Conservation (phyloP, 176 grass and related monocot species). For the Bonia amplexicaulis region DNA sequence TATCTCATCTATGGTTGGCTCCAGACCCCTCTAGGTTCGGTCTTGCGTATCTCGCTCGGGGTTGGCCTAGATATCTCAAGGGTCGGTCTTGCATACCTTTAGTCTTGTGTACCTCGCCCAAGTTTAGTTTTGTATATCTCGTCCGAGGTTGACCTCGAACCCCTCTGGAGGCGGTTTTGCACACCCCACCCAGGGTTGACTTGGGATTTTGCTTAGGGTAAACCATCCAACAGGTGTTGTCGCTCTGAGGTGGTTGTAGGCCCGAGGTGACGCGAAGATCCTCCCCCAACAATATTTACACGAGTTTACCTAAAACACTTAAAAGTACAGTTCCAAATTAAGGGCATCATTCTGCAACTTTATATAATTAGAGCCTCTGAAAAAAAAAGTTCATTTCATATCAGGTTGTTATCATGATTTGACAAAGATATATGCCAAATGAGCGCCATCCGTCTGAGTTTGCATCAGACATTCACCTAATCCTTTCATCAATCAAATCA, state of each 20-base stretch:
- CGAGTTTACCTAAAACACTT: background rate
- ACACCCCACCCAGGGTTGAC: no score
- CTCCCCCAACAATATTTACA: background rate
- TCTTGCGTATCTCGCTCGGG: no score
- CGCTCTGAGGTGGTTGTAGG: no score
- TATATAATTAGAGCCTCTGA: background rate
- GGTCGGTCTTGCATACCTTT: no score
- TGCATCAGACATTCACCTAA: background rate
- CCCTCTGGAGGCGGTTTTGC: no score
- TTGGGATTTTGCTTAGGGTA: no score
- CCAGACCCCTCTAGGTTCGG: rapidly evolving
- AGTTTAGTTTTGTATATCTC: no score
- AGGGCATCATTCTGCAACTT: background rate
- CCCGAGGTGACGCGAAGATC: no score
- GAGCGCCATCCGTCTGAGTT: background rate
- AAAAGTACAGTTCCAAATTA: background rate
- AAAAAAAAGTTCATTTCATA: background rate
- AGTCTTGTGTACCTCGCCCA: no score
- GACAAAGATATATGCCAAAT: background rate
- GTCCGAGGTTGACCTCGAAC: no score
- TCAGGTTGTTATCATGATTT: background rate
- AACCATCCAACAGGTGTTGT: no score
- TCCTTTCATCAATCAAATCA: background rate
- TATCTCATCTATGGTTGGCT: no score
- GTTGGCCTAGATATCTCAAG: rapidly evolving